phyloP scores from a whole-genome alignment of 2,329 filamentous ascomycete genomes.

The Fusarium floridanum region DNA sequence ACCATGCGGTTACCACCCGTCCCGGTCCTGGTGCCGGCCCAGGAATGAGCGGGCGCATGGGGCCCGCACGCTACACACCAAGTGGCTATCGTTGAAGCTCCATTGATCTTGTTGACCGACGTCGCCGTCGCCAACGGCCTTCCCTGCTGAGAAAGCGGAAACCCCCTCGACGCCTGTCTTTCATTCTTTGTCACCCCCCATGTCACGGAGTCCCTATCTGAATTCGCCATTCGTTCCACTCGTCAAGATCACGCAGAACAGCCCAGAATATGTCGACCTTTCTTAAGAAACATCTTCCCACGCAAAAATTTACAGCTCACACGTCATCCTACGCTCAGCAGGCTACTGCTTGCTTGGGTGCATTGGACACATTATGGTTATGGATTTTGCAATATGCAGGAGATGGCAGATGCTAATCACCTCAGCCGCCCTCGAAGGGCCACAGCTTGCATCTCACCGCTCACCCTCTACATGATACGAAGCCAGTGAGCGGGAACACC shows the following conservation, averaged over 20 bases:
- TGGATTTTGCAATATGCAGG: constrained; percentile 68
- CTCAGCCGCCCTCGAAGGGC: constrained; percentile 25
- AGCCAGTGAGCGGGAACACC: constrained; percentile 15
- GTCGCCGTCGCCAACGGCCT: constrained; percentile 1
- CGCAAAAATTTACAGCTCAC: constrained; percentile 67
- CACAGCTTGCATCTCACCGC: constrained; percentile 43
- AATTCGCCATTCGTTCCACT: constrained; percentile 49
- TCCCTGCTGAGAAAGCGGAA: constrained; percentile 12
- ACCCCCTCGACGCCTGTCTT: constrained; percentile 22
- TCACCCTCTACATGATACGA: constrained; percentile 33
- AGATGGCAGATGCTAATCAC: constrained; percentile 50
- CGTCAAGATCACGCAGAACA: constrained; percentile 53
- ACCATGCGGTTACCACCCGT: constrained; percentile 88
- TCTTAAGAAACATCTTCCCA: constrained; percentile 64
- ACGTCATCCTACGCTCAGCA: constrained; percentile 68
- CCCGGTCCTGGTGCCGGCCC: constrained; percentile 86
- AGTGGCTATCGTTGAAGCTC: constrained; percentile 65
- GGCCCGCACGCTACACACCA: constrained; percentile 67
- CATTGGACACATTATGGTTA: constrained; percentile 74
- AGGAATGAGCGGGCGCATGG: constrained; percentile 69
- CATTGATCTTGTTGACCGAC: constrained; percentile 2
- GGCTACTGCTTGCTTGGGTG: constrained; percentile 63
- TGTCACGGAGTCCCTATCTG: constrained; percentile 45
- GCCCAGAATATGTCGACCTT: constrained; percentile 61
- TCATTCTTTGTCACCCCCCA: constrained; percentile 43